Evolutionary conservation across 2,329 filamentous ascomycete genomes (phyloP), one percentile per base, ranked within the genome.

Genomic region (Blastomyces silverae): DNA sequence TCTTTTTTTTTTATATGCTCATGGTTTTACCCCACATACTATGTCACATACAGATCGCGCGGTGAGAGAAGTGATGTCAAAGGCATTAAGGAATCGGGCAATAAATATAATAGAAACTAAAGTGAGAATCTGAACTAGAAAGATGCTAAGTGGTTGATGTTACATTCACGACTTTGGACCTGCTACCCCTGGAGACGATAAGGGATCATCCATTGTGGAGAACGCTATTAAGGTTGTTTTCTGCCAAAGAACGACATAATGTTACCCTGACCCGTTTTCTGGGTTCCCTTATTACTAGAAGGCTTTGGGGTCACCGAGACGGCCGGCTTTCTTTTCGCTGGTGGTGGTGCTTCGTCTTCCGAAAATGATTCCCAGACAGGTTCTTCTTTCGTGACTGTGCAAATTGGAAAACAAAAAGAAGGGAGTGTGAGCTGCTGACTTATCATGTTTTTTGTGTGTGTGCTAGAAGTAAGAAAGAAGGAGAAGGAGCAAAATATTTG

Each of bases 161-260:
- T 39, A 34, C 10, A 39, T 37, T 58, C 8, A 22, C 11, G 4
- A 11, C 31, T 25, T 39, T 22, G 55, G 55, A 22, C 31, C 55
- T 10, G 17, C 7, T 34, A 5, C 25, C 50, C 25, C 25, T 53
- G 13, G 50, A 53, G n/a, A 25, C 11, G 3, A 50, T 25, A 25
- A 50, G 4, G 0, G n/a, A 50, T 50, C 22, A 48, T 46, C 44
- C 1, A 46, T 22, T 22, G 22, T 53, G 50, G 25, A 57, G 53
- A 37, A 57, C 39, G 8, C 13, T 42, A 31, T 39, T 37, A 64
- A 25, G 31, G 50, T 71, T 73, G 89, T 72, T 92, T 94, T 80
- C 95, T 96, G 53, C 84, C 83, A 76, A 96, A 96, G 78, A 96
- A 96, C 0, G 88, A 91, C 88, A 92, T 96, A 73, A 96, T 96